Conservation (phyloP, 129 eudicot species). For the Helianthus annuus region DNA sequence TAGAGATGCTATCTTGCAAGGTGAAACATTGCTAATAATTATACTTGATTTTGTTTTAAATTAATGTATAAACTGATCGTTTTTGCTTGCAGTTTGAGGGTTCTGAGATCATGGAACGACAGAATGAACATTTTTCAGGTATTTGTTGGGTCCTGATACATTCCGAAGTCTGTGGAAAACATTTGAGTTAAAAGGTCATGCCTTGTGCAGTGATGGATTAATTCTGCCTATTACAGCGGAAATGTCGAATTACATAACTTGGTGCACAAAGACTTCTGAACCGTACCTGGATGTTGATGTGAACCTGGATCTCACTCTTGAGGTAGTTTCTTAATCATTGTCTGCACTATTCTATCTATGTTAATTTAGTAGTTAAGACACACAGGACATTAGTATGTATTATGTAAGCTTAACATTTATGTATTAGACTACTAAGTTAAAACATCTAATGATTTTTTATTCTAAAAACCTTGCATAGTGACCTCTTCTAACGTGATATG, state of each 20-base stretch:
- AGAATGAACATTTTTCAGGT: conserved; percentile 89
- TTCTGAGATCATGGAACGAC: conserved; percentile 73
- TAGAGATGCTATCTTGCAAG: conserved; percentile 93
- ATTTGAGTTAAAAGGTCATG: conserved; percentile 19
- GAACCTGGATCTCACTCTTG: conserved; percentile 67
- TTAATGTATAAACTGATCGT: not conserved
- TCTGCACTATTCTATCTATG: not conserved
- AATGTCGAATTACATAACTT: conserved; percentile 78
- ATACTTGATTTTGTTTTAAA: conserved; percentile 5
- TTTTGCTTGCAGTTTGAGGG: conserved; percentile 89
- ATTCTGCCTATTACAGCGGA: conserved; percentile 65
- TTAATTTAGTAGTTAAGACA: too few relatives aligned
- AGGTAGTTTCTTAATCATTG: conserved; percentile 49
- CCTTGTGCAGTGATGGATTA: conserved; percentile 28
- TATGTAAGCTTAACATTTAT: too few relatives aligned
- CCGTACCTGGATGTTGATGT: conserved; percentile 80
- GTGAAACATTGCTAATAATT: conserved; percentile 31
- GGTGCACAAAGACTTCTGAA: conserved; percentile 66
- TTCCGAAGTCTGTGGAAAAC: not conserved
- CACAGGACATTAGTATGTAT: too few relatives aligned
- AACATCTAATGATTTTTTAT: too few relatives aligned
- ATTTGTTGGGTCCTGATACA: conserved; percentile 9
- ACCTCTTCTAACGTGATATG: too few relatives aligned
- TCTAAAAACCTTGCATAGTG: not conserved
- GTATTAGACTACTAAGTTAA: too few relatives aligned